Percentiles rank a stretch among this genome's conserved stretches.
Evolutionary conservation across 1,284 basidiomycete genomes (phyloP).

Genomic region (Sanghuangporus weigelae): DNA sequence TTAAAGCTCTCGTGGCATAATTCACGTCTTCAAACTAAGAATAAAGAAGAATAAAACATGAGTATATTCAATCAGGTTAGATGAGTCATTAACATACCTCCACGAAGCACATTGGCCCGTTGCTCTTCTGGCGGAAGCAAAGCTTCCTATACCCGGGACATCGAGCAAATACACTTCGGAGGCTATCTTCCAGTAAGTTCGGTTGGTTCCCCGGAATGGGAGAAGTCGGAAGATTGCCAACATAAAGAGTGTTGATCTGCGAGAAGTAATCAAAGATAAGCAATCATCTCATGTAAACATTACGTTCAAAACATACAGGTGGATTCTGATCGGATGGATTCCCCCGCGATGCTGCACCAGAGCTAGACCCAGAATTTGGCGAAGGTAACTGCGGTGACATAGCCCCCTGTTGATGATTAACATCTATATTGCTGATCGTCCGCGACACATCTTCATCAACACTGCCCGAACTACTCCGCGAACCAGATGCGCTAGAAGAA

Average conservation of each 20-base stretch:
- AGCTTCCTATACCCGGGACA: slow-evolving; percentile 86
- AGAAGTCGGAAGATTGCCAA: slow-evolving; percentile 86
- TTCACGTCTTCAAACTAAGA: slow-evolving; percentile 85
- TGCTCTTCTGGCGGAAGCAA: slow-evolving; percentile 92
- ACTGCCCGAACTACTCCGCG: slow-evolving; percentile 33
- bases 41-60: slow-evolving; percentile 11
- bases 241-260: slow-evolving; percentile 90
- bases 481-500: slow-evolving; percentile 34
- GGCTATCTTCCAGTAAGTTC: slow-evolving; percentile 78
- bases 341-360: slow-evolving; percentile 27
- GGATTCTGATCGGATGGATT: slow-evolving; percentile 87
- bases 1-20: slow-evolving; percentile 79
- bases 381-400: slow-evolving; percentile 42
- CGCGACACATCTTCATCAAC: slow-evolving; percentile 38
- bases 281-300: neutral
- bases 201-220: slow-evolving; percentile 64
- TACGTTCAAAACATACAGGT: slow-evolving; percentile 47
- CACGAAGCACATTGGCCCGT: slow-evolving; percentile 97
- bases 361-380: slow-evolving; percentile 37
- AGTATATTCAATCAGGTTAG: slow-evolving; percentile 1
- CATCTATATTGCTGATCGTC: slow-evolving; percentile 41
- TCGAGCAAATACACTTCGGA: slow-evolving; percentile 76
- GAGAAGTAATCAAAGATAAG: slow-evolving; percentile 13
- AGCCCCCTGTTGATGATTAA: slow-evolving; percentile 46
- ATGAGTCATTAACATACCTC: slow-evolving; percentile 49